Percentiles rank a stretch among this genome's conserved stretches.
These are phyloP conservation scores for Fomitopsis pinicola DNA, from an alignment of 1,284 basidiomycete genomes.

Conservation along the genomic window DNA sequence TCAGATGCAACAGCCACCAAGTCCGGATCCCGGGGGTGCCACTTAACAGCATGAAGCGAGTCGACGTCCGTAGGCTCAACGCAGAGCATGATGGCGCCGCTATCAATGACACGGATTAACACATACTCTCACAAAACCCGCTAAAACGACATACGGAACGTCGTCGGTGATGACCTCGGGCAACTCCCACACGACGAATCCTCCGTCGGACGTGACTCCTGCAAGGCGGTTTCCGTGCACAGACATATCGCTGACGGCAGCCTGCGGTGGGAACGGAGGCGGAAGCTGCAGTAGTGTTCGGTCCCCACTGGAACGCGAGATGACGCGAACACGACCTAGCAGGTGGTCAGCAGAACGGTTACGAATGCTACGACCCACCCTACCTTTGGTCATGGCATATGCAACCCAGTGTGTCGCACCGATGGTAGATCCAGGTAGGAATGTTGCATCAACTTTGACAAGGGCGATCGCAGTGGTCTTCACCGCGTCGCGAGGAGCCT, in stretches of 20 bases:
- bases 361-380: conserved; percentile 2
- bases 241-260: conserved; percentile 77
- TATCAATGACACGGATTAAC: conserved; percentile 23
- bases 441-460: conserved; percentile 76
- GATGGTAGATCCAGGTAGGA: conserved; percentile 78
- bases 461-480: conserved; percentile 81
- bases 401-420: conserved; percentile 86
- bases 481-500: conserved; percentile 65
- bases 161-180: conserved; percentile 78
- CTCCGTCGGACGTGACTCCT: conserved; percentile 80
- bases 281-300: conserved; percentile 77
- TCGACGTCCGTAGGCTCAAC: conserved; percentile 57
- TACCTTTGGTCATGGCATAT: conserved; percentile 85
- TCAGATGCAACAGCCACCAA: conserved; percentile 76
- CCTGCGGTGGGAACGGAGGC: conserved; percentile 50
- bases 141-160: conserved; percentile 54
- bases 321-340: conserved; percentile 74
- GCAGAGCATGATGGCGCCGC: conserved; percentile 67
- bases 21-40: conserved; percentile 75
- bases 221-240: conserved; percentile 77
- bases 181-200: conserved; percentile 81
- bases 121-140: neutral
- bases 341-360: neutral
- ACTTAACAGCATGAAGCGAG: conserved; percentile 72
- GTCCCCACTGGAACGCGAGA: conserved; percentile 80